Conservation (phyloP, 139 green algal genomes). For the Volvox reticuliferus region DNA sequence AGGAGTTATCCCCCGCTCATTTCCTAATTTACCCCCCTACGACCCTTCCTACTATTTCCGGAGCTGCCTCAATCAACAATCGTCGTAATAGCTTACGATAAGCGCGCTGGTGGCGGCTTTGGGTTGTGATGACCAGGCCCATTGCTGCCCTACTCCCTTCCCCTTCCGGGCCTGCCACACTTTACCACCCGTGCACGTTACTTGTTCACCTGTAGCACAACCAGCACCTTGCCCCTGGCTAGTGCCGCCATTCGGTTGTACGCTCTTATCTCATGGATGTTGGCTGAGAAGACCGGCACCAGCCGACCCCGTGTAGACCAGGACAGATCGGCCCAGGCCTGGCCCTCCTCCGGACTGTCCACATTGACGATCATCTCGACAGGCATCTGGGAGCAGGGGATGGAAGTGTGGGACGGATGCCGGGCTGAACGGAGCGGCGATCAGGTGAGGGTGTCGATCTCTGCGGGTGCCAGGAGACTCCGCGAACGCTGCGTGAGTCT, state of each 20-base stretch:
- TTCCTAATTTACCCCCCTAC: no score
- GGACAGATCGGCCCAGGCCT: slow-evolving; percentile 18
- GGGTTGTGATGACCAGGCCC: no score
- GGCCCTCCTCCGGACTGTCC: slow-evolving; percentile 32
- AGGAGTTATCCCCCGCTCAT: no score
- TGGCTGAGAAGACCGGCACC: slow-evolving; percentile 39
- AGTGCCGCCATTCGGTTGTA: slow-evolving; percentile 50
- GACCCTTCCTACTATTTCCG: no score
- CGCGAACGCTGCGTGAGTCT: no score
- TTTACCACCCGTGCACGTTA: no score
- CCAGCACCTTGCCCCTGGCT: slow-evolving; percentile 34
- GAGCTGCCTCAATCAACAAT: no score
- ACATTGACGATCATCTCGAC: slow-evolving; percentile 50
- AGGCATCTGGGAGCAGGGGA: neutral
- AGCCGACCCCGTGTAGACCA: slow-evolving; percentile 13
- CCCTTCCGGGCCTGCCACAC: no score
- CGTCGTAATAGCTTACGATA: no score
- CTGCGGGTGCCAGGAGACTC: no score
- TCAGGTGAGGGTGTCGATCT: neutral
- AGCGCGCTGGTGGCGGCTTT: no score
- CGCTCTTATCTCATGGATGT: slow-evolving; percentile 44
- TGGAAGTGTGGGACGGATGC: neutral
- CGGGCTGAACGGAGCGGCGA: neutral
- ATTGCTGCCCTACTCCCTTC: no score
- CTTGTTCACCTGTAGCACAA: slow-evolving; percentile 29